Percentiles rank a stretch among this genome's conserved stretches.
Conservation (phyloP, 306 rosid genomes). For the Arachis stenosperma region DNA sequence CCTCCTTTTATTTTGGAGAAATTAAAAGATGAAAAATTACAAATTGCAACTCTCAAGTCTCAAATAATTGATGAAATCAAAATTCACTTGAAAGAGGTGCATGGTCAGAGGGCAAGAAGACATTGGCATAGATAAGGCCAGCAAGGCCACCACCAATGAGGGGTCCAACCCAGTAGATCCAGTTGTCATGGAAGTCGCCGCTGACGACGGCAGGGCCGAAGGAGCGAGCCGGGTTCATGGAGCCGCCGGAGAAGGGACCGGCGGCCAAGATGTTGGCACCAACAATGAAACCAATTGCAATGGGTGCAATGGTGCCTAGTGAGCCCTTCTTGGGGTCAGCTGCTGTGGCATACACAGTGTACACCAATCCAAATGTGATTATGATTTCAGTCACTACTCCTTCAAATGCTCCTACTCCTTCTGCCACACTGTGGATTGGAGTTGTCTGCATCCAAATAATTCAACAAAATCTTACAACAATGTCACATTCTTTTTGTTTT, state of each 20-base stretch:
- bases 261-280: conserved; percentile 93
- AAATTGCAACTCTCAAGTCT: no score
- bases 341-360: conserved; percentile 93
- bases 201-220: conserved; percentile 91
- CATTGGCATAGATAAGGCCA: conserved; percentile 77
- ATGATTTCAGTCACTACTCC: conserved; percentile 79
- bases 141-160: conserved; percentile 86
- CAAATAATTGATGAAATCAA: conserved; percentile 5
- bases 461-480: conserved; percentile 2
- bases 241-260: conserved; percentile 92
- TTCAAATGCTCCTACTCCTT: conserved; percentile 67
- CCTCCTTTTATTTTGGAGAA: conserved; percentile 36
- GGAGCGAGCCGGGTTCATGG: conserved; percentile 93
- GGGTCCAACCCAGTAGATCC: conserved; percentile 97
- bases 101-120: conserved; percentile 61
- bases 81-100: conserved; percentile 57
- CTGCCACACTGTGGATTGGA: conserved; percentile 72
- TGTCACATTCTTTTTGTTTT: not conserved
- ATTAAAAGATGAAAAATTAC: not conserved
- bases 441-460: conserved; percentile 45
- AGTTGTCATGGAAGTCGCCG: conserved; percentile 73
- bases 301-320: conserved; percentile 82
- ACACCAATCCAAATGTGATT: conserved; percentile 81
- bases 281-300: conserved; percentile 88
- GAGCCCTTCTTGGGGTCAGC: conserved; percentile 90